Evolutionary conservation across 169 alveolate species (phyloP).

Genomic region (Plasmodium gallinaceum): DNA sequence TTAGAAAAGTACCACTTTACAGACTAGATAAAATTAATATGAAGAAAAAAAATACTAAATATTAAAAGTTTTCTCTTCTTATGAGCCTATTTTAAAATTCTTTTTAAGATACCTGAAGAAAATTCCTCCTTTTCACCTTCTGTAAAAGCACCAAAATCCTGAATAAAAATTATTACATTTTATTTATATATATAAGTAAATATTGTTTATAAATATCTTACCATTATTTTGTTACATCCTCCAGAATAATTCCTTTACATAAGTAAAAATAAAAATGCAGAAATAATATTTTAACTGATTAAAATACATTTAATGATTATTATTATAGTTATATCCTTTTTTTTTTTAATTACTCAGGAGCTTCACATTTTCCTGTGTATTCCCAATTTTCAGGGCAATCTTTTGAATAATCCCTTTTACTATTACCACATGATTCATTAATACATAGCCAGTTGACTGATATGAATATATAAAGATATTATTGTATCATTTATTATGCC

Average conservation of each 20-base stretch:
- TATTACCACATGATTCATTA: slow-evolving; percentile 57
- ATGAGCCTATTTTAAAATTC: neutral
- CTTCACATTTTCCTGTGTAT: slow-evolving; percentile 73
- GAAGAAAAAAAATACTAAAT: slow-evolving; percentile 19
- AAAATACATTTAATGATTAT: too few relatives aligned
- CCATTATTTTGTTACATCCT: slow-evolving; percentile 58
- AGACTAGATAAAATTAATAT: slow-evolving; percentile 25
- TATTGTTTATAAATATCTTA: slow-evolving; percentile 4
- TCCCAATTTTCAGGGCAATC: slow-evolving; percentile 68
- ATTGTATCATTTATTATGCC: neutral
- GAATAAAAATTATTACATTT: neutral
- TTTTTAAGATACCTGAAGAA: slow-evolving; percentile 39
- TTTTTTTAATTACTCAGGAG: slow-evolving; percentile 42
- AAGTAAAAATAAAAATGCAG: slow-evolving; percentile 20
- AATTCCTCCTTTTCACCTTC: slow-evolving; percentile 71
- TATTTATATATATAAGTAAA: neutral
- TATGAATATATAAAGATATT: neutral
- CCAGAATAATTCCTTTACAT: slow-evolving; percentile 55
- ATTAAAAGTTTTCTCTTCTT: neutral
- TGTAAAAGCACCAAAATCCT: slow-evolving; percentile 69
- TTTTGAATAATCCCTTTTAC: slow-evolving; percentile 50
- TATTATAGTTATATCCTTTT: neutral
- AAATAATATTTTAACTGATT: neutral
- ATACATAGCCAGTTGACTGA: slow-evolving; percentile 57
- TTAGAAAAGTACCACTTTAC: slow-evolving; percentile 50